These are phyloP conservation scores for Rhizopogon rudus DNA, from an alignment of 768 basidiomycete species.

Conservation along the genomic window DNA sequence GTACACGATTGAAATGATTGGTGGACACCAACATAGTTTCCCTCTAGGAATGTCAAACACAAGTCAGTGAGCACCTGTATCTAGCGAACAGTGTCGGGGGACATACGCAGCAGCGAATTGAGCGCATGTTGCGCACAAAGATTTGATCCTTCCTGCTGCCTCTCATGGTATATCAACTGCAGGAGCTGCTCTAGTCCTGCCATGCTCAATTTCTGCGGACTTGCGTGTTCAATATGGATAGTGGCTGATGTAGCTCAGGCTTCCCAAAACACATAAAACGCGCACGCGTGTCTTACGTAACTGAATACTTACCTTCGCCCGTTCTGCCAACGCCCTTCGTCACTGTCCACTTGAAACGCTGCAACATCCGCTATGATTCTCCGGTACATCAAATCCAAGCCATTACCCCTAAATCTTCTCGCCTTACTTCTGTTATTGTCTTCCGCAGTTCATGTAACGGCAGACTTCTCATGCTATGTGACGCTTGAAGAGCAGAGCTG, in stretches of 20 bases:
- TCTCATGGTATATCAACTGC: conserved; percentile 70
- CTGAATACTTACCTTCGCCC: neutral
- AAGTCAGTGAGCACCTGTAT: conserved; percentile 32
- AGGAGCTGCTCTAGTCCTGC: conserved; percentile 51
- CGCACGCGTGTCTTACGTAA: conserved; percentile 30
- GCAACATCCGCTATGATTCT: conserved; percentile 13
- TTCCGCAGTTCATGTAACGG: conserved; percentile 18
- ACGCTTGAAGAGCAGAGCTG: conserved; percentile 41
- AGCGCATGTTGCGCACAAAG: conserved; percentile 86
- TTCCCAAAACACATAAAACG: conserved; percentile 10
- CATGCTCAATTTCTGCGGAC: conserved; percentile 33
- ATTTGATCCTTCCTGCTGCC: conserved; percentile 73
- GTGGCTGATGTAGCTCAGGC: conserved; percentile 4
- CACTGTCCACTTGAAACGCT: neutral
- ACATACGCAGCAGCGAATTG: conserved; percentile 69
- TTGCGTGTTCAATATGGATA: conserved; percentile 2
- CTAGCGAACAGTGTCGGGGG: neutral
- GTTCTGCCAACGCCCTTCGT: neutral
- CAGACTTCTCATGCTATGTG: conserved; percentile 49
- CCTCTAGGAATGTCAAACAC: conserved; percentile 29
- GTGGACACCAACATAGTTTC: conserved; percentile 39
- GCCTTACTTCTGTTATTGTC: conserved; percentile 16
- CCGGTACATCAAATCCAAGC: conserved; percentile 8
- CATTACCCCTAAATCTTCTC: conserved; percentile 3
- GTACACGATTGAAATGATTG: neutral